Conservation (phyloP, 192 early-diverging fungal species). For the Dimargaris cristalligena region DNA sequence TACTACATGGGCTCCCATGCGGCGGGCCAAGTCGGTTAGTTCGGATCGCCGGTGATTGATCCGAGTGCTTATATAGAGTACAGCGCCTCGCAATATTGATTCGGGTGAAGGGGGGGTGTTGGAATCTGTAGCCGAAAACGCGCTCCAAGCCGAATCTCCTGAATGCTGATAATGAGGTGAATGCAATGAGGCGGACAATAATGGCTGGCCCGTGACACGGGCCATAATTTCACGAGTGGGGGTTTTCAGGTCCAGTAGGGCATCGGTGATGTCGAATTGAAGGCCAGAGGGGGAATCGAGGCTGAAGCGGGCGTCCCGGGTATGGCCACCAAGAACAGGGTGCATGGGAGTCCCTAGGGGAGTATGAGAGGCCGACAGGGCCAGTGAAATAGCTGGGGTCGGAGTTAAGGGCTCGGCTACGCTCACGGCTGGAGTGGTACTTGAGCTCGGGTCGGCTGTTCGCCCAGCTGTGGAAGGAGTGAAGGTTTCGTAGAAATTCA, state of each 20-base stretch:
- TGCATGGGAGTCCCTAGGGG: neutral
- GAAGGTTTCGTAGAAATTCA: constrained; percentile 1
- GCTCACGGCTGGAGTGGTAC: neutral
- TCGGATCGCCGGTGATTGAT: constrained; percentile 3
- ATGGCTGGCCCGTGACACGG: too few relatives aligned
- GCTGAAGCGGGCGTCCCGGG: neutral
- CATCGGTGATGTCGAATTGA: neutral
- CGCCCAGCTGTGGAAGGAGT: neutral
- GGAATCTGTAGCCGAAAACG: too few relatives aligned
- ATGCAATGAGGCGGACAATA: too few relatives aligned
- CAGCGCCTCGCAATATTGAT: neutral
- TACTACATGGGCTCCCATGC: neutral
- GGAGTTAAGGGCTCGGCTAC: neutral
- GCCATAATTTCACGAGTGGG: neutral
- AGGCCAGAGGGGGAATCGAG: neutral
- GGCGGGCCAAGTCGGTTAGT: neutral
- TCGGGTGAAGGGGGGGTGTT: too few relatives aligned
- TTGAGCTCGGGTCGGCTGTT: neutral
- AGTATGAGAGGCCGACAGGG: neutral
- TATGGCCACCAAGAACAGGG: neutral
- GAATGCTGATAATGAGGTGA: too few relatives aligned
- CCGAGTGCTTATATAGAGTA: neutral
- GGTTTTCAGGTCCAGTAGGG: neutral
- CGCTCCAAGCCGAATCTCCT: too few relatives aligned
- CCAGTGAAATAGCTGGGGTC: neutral